These are phyloP conservation scores for Mikania micrantha DNA, from an alignment of 129 eudicot species.

Conservation along the genomic window DNA sequence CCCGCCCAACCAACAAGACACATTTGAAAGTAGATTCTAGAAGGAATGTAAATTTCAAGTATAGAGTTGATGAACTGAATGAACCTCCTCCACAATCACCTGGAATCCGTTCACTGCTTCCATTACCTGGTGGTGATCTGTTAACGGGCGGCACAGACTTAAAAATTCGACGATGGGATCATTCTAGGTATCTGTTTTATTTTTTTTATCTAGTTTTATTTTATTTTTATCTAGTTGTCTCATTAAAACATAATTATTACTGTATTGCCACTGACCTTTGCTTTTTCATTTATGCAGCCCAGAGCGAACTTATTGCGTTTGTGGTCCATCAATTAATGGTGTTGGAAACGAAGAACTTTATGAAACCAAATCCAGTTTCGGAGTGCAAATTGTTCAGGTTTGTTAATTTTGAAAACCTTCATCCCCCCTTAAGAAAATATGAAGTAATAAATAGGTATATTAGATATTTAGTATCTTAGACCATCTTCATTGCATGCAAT, in stretches of 20 bases:
- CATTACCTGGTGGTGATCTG: constrained; percentile 92
- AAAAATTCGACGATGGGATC: constrained; percentile 96
- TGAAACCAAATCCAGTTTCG: constrained; percentile 87
- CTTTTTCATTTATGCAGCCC: constrained; percentile 56
- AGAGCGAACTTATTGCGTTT: constrained; percentile 79
- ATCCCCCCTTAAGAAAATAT: background rate
- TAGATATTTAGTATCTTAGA: background rate
- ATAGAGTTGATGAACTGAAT: constrained; percentile 62
- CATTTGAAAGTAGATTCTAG: no score
- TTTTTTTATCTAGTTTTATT: no score
- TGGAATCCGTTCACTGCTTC: constrained; percentile 88
- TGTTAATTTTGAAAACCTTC: constrained; percentile 5
- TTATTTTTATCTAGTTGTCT: no score
- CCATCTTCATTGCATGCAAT: background rate
- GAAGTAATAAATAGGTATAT: background rate
- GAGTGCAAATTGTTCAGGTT: constrained; percentile 98
- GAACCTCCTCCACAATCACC: constrained; percentile 79
- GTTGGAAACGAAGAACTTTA: constrained; percentile 71
- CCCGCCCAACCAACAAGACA: no score
- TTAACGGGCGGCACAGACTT: constrained; percentile 97
- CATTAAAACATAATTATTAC: background rate
- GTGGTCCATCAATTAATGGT: constrained; percentile 90
- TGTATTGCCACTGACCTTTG: constrained; percentile 8
- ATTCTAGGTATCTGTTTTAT: constrained; percentile 52
- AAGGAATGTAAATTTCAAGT: no score